Conservation (phyloP, 768 basidiomycete species). For the Phlegmacium glaucopus region DNA sequence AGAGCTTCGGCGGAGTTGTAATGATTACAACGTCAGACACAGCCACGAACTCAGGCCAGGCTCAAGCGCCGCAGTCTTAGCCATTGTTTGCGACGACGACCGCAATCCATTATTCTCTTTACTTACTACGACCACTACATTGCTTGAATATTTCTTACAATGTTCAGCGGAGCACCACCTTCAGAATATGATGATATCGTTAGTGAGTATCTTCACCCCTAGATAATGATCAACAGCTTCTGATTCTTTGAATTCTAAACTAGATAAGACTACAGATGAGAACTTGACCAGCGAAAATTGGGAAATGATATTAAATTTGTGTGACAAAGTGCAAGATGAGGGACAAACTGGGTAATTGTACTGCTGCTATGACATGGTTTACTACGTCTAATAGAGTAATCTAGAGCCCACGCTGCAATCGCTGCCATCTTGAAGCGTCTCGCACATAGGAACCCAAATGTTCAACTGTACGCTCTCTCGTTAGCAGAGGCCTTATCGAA, state of each 20-base stretch:
- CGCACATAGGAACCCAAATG: constrained; percentile 92
- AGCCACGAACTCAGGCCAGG: constrained; percentile 22
- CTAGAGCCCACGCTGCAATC: constrained; percentile 85
- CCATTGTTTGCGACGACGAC: constrained; percentile 6
- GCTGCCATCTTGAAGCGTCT: constrained; percentile 86
- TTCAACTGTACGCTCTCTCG: constrained; percentile 90
- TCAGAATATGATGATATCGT: constrained; percentile 92
- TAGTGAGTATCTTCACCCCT: constrained; percentile 49
- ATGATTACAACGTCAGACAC: constrained; percentile 16
- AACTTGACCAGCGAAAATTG: constrained; percentile 93
- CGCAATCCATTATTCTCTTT: constrained; percentile 5
- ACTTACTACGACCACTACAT: constrained; percentile 1
- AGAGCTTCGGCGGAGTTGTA: constrained; percentile 2
- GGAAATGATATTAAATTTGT: constrained; percentile 92
- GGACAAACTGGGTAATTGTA: constrained; percentile 72
- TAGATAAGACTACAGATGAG: constrained; percentile 97
- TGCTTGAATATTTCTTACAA: constrained; percentile 21
- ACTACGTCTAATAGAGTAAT: not conserved
- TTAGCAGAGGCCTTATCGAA: constrained; percentile 87
- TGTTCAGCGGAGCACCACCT: constrained; percentile 68
- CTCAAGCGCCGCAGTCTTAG: constrained; percentile 8
- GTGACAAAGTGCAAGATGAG: constrained; percentile 94
- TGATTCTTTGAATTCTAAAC: constrained; percentile 3
- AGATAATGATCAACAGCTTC: not conserved
- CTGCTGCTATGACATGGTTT: not conserved